Evolutionary conservation across 768 basidiomycete species (phyloP), one percentile per base, ranked within the genome.

Genomic region (Phylloporus scabripes): DNA sequence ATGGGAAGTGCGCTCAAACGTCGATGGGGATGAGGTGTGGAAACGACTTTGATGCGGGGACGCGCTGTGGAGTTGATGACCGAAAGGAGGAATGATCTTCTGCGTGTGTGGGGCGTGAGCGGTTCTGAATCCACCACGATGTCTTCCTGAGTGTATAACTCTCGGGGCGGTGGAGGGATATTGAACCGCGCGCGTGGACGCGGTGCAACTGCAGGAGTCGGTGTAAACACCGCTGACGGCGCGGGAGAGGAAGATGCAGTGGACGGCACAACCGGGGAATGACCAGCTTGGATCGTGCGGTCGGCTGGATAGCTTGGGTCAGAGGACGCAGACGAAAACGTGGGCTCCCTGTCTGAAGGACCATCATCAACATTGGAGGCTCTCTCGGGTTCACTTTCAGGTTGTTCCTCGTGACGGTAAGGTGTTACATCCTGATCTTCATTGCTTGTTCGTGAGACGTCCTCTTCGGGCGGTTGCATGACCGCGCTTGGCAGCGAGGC

Each of bases 61-160:
- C 88, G 82, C 4, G 85, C 72, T 1, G 84, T 88, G 5, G 89
- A 89, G 60, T 90, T 85, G 61, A 93, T 86, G 7, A 92, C 85
- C 8, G 82, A 82, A 33, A 93, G 77, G 11, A 93, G 77, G 70
- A 93, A 92, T 1, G 87, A 90, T 14, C 82, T 80, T 34, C 87
- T 81, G 51, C 85, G 82, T 11, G 82, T 79, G 54, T 78, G 74
- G 2, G 87, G 89, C 2, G 88, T 92, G 37, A 82, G 64, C 3
- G 76, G 76, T 34, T 80, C 75, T 5, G 74, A 69, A 33, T 72
- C 67, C 11, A 52, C 46, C 17, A 60, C 60, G 15, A 56, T 62
- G 14, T 69, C 72, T 2, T 62, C 67, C 36, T 66, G 59, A 9
- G 60, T 57, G 11, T 72, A 63, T 21, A 72, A 56, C 32, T 76